phyloP scores from a whole-genome alignment of 2,329 filamentous ascomycete species.

The Akanthomyces uredinophilus region DNA sequence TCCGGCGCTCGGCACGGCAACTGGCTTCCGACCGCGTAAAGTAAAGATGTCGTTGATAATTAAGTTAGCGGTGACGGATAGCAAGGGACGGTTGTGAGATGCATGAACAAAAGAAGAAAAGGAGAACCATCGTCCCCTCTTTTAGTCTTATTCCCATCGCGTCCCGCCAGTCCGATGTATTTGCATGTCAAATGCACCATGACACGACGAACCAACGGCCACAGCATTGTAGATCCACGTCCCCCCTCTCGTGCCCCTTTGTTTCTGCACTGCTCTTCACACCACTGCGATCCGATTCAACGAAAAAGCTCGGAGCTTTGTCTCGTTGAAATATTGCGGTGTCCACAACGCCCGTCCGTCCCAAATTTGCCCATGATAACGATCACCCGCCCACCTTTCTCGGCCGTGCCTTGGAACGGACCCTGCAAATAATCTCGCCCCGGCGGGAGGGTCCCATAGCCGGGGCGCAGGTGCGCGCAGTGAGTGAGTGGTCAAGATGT shows the following conservation, averaged over 20 bases:
- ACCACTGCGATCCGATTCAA: too few species aligned
- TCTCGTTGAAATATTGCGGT: too few species aligned
- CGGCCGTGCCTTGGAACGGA: not conserved
- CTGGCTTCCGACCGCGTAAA: too few species aligned
- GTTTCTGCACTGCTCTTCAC: not conserved
- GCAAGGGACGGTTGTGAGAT: too few species aligned
- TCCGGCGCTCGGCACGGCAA: too few species aligned
- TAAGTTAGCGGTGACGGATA: too few species aligned
- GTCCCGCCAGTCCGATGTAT: not conserved
- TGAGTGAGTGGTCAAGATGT: not conserved
- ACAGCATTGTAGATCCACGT: too few species aligned
- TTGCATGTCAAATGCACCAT: not conserved
- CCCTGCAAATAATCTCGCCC: constrained; percentile 1
- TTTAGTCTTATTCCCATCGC: not conserved
- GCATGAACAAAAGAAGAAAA: not conserved
- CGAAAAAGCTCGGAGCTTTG: too few species aligned
- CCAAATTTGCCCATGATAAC: not conserved
- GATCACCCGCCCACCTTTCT: not conserved
- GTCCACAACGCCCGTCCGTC: not conserved
- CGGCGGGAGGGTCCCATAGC: too few species aligned
- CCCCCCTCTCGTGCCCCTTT: not conserved
- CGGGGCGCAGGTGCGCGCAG: too few species aligned
- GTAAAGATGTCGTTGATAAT: too few species aligned
- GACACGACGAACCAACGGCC: too few species aligned
- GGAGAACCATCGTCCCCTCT: not conserved